Conservation (phyloP, 257 asterid genomes). For the Paulownia fortunei region DNA sequence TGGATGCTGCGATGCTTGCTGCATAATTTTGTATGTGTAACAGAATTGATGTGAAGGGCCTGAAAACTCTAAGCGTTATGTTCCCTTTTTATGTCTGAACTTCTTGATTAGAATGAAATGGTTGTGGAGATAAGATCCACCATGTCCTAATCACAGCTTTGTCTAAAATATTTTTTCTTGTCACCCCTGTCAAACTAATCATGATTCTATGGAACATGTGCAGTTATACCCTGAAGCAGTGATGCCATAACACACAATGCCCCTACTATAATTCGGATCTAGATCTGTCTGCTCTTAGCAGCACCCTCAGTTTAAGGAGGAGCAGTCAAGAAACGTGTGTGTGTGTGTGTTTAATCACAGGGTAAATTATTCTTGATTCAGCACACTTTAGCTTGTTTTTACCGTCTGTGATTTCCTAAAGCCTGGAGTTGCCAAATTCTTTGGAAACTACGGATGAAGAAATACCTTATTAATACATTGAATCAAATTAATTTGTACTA, state of each 20-base stretch:
- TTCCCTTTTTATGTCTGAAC: not conserved
- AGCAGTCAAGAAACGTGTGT: no score
- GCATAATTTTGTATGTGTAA: constrained; percentile 29
- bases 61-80: not conserved
- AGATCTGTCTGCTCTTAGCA: not conserved
- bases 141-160: not conserved
- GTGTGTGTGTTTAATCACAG: no score
- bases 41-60: not conserved
- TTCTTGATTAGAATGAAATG: not conserved
- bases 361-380: no score
- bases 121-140: not conserved
- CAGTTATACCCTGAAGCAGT: not conserved
- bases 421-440: no score
- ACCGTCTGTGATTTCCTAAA: no score
- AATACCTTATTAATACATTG: no score
- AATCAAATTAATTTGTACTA: no score
- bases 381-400: not conserved
- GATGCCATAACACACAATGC: not conserved
- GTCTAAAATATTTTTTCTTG: not conserved
- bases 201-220: not conserved
- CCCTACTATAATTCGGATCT: no score
- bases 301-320: not conserved
- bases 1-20: constrained; percentile 4
- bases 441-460: no score
- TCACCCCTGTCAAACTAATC: not conserved